Conservation (phyloP, 768 basidiomycete genomes). For the Gymnopilus junonius region DNA sequence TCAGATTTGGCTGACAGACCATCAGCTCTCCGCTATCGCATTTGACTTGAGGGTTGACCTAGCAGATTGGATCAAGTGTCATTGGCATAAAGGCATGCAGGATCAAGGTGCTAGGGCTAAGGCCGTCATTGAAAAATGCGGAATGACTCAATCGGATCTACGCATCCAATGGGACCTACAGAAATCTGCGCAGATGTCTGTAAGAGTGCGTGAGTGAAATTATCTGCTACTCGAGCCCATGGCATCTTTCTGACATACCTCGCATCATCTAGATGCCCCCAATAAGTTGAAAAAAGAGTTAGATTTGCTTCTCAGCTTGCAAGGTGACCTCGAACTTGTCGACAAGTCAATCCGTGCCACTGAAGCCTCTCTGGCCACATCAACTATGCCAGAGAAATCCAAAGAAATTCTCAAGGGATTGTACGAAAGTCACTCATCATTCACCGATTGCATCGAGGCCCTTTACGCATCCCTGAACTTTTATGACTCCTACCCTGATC, state of each 20-base stretch:
- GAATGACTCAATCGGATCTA: slow-evolving; percentile 20
- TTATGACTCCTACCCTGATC: slow-evolving; percentile 33
- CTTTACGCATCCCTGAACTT: slow-evolving; percentile 41
- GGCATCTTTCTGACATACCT: too few relatives aligned
- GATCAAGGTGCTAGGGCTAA: slow-evolving; percentile 18
- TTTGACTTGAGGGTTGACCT: slow-evolving; percentile 29
- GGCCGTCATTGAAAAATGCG: slow-evolving; percentile 20
- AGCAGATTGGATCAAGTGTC: slow-evolving; percentile 34
- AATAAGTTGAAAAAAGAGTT: slow-evolving; percentile 35
- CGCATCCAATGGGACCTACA: slow-evolving; percentile 37
- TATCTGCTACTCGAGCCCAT: too few relatives aligned
- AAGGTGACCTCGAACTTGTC: too few relatives aligned
- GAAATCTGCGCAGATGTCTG: slow-evolving; percentile 28
- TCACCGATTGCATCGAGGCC: slow-evolving; percentile 29
- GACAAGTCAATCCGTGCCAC: too few relatives aligned
- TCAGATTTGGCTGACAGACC: slow-evolving; percentile 39
- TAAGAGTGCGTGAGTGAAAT: neutral
- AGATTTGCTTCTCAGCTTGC: slow-evolving; percentile 30
- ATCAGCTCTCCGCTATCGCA: slow-evolving; percentile 30
- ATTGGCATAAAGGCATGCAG: slow-evolving; percentile 10
- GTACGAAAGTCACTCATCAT: slow-evolving; percentile 8
- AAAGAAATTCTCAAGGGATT: too few relatives aligned
- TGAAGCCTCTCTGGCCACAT: too few relatives aligned
- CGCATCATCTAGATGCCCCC: slow-evolving; percentile 29
- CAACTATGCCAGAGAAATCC: too few relatives aligned